A percentile compares a stretch with the other conserved stretches of the same genome.
Conservation (phyloP, 495 filamentous ascomycete species). For the Achaetomiella virescens region DNA sequence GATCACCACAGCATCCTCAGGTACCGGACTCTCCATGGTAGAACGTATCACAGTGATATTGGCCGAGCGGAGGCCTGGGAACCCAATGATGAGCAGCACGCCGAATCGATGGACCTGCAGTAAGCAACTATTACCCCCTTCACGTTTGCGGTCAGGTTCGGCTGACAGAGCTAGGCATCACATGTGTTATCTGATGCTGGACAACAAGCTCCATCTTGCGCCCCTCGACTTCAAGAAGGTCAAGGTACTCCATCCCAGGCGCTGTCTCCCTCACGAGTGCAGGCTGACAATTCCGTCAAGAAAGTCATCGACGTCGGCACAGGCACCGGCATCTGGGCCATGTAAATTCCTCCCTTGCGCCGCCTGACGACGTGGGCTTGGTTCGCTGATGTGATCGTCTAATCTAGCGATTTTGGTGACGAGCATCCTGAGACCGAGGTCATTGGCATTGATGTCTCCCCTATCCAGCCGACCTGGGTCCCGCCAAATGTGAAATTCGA, state of each 20-base stretch:
- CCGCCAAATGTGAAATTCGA: too few relatives aligned
- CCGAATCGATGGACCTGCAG: neutral
- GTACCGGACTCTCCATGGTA: conserved; percentile 24
- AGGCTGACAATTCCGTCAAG: neutral
- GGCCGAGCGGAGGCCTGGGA: conserved; percentile 21
- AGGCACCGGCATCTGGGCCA: conserved; percentile 55
- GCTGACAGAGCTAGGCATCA: conserved; percentile 2
- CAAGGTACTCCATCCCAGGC: neutral
- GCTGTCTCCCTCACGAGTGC: neutral
- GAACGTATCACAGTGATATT: conserved; percentile 22
- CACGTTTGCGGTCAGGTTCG: neutral
- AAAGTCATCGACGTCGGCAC: conserved; percentile 53
- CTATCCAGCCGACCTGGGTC: too few relatives aligned
- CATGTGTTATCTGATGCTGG: neutral
- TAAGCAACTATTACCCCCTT: neutral
- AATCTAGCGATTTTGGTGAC: too few relatives aligned
- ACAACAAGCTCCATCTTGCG: conserved; percentile 1
- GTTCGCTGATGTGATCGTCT: too few relatives aligned
- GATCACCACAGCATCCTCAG: conserved; percentile 21
- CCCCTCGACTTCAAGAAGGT: conserved; percentile 3
- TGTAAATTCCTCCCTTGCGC: conserved; percentile 15
- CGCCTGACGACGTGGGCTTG: too few relatives aligned
- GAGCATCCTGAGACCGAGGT: too few relatives aligned
- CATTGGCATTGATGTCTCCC: too few relatives aligned
- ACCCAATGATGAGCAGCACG: neutral